Evolutionary conservation across 108 stramenopile genomes (phyloP).

Genomic region (Pelagomonas calceolata): DNA sequence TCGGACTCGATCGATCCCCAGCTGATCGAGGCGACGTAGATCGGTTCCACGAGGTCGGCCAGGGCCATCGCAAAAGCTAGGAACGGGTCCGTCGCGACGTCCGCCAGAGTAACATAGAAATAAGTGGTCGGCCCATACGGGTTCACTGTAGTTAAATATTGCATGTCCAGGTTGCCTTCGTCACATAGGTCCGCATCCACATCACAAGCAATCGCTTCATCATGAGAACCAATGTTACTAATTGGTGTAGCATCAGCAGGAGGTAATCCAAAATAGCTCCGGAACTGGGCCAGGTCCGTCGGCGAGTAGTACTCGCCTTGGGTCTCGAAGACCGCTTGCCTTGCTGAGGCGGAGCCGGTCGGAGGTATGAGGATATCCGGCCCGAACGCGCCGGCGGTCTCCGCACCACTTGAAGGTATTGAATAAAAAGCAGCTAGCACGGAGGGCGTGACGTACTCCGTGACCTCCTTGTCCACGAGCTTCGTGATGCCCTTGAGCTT

Average conservation of each 20-base stretch:
- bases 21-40: neutral
- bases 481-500: neutral
- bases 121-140: neutral
- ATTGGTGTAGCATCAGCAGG: neutral
- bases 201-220: neutral
- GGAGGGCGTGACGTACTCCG: neutral
- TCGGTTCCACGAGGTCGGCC: neutral
- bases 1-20: neutral
- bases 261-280: neutral
- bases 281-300: neutral
- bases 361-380: too few species aligned
- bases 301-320: neutral
- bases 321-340: constrained; percentile 5
- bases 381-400: neutral
- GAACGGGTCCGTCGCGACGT: neutral
- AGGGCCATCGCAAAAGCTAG: neutral
- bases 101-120: neutral
- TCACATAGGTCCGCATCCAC: neutral
- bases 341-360: neutral
- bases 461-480: neutral
- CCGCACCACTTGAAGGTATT: neutral
- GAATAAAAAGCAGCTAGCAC: neutral
- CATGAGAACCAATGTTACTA: neutral
- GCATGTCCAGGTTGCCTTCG: constrained; percentile 10
- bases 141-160: constrained; percentile 2